Percentiles rank a stretch among this genome's conserved stretches.
Evolutionary conservation across 345 rosid species (phyloP).

Genomic region (Sonneratia alba): DNA sequence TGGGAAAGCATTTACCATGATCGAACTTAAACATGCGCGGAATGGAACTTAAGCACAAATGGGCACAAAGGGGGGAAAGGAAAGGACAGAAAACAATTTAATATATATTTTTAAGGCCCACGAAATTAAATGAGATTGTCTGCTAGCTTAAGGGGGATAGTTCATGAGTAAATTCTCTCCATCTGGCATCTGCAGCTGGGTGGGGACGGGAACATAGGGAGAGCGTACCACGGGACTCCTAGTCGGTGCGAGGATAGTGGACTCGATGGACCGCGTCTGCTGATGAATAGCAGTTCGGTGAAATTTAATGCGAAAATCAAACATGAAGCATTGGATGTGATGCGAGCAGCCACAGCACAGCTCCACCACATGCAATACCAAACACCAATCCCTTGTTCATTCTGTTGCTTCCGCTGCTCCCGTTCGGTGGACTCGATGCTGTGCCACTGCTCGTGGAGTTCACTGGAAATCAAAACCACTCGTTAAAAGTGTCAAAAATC

Average conservation of each 20-base stretch:
- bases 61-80: not conserved
- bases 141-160: no score
- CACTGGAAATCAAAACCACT: not conserved
- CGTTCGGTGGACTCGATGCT: not conserved
- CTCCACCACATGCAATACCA: constrained; percentile 3
- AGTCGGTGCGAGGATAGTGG: no score
- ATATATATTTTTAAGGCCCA: no score
- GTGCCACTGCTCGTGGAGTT: constrained; percentile 3
- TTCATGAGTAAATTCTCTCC: no score
- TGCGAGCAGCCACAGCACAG: not conserved
- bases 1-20: not conserved
- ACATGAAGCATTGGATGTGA: not conserved
- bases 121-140: no score
- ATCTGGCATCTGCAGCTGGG: no score
- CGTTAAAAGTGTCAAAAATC: not conserved
- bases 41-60: not conserved
- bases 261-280: no score
- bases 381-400: constrained; percentile 2
- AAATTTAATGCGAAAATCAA: no score
- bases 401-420: constrained; percentile 4
- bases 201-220: no score
- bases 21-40: not conserved
- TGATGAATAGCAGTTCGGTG: no score
- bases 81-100: not conserved
- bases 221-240: no score